A percentile compares a stretch with the other conserved stretches of the same genome.
These are phyloP conservation scores for Phytopythium helicoides DNA, from an alignment of 352 stramenopile species.

Conservation along the genomic window DNA sequence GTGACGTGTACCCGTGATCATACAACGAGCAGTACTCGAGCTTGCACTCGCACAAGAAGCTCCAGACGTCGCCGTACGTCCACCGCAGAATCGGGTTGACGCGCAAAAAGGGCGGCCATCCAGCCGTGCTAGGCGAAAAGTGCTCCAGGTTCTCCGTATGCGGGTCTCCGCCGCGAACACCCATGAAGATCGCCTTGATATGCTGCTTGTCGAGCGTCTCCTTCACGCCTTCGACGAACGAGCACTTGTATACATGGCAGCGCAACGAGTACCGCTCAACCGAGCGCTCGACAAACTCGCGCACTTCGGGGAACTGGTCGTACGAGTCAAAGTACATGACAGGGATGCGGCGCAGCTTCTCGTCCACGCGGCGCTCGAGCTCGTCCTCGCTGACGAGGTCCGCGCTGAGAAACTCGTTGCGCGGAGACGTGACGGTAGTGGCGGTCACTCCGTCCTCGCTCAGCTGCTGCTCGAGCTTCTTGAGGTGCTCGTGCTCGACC, in stretches of 20 bases:
- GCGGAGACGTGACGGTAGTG: slow-evolving; percentile 46
- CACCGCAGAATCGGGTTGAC: slow-evolving; percentile 98
- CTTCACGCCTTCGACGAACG: slow-evolving; percentile 93
- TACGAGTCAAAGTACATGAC: slow-evolving; percentile 97
- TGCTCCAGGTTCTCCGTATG: slow-evolving; percentile 89
- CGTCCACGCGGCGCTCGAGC: slow-evolving; percentile 44
- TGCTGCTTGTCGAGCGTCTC: slow-evolving; percentile 83
- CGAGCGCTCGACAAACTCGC: slow-evolving; percentile 83
- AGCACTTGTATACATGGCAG: slow-evolving; percentile 83
- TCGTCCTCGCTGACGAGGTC: slow-evolving; percentile 49
- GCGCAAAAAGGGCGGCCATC: slow-evolving; percentile 95
- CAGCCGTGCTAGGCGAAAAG: slow-evolving; percentile 81
- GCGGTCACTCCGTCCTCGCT: slow-evolving; percentile 2
- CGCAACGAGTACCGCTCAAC: slow-evolving; percentile 49
- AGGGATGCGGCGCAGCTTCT: slow-evolving; percentile 51
- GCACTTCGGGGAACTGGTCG: slow-evolving; percentile 94
- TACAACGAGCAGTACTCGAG: slow-evolving; percentile 91
- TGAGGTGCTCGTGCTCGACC: slow-evolving; percentile 9
- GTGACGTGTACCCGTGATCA: slow-evolving; percentile 91
- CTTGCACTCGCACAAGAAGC: slow-evolving; percentile 87
- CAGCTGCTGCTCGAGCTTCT: background rate
- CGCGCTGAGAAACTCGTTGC: slow-evolving; percentile 49
- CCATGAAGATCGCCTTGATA: slow-evolving; percentile 91
- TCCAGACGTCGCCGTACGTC: slow-evolving; percentile 95
- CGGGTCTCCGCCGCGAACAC: slow-evolving; percentile 89